phyloP scores from a whole-genome alignment of 148 eudicot genomes.

The Camellia japonica region DNA sequence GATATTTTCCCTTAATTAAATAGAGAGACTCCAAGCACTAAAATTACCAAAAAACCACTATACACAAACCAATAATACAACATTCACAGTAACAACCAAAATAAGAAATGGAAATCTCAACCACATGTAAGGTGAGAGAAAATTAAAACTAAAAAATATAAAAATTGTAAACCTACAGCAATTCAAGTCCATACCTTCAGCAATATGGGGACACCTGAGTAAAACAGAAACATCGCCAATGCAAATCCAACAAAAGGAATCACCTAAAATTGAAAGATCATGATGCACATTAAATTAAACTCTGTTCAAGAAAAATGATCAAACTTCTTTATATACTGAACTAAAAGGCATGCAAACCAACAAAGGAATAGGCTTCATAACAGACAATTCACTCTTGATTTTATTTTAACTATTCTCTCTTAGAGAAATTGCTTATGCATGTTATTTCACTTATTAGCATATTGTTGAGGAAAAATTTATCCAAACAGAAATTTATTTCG shows the following conservation, averaged over 20 bases:
- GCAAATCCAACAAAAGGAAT: constrained; percentile 82
- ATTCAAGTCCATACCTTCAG: constrained; percentile 53
- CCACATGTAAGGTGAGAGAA: too few species aligned
- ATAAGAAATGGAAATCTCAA: too few species aligned
- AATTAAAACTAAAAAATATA: too few species aligned
- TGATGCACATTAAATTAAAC: neutral
- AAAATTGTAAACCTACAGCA: neutral
- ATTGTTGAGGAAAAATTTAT: neutral
- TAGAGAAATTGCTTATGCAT: neutral
- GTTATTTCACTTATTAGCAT: neutral
- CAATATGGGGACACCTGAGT: constrained; percentile 76
- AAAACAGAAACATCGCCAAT: constrained; percentile 79
- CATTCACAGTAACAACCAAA: too few species aligned
- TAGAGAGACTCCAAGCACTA: too few species aligned
- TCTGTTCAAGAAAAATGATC: neutral
- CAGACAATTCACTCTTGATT: neutral
- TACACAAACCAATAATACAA: too few species aligned
- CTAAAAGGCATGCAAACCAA: neutral
- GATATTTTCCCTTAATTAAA: too few species aligned
- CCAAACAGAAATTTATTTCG: neutral
- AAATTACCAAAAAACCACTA: too few species aligned
- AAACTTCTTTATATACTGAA: neutral
- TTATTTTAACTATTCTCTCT: neutral
- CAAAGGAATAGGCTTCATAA: neutral
- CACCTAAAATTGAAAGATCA: constrained; percentile 30